A percentile compares a stretch with the other conserved stretches of the same genome.
Conservation (phyloP, 805 yeast species). For the Helenozyma rhizophorensis region DNA sequence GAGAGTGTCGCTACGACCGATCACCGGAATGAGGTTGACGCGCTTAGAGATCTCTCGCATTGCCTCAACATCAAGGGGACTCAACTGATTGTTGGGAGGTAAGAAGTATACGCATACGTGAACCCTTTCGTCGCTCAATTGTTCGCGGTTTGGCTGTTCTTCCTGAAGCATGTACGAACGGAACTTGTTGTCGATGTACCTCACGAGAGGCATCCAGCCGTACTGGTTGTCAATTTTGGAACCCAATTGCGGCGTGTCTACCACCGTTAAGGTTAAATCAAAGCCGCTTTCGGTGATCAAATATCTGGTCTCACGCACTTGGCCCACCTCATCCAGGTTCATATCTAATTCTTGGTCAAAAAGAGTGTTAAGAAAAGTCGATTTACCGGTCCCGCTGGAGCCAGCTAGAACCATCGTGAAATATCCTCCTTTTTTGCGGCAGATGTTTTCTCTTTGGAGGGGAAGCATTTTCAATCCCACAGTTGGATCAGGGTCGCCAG, state of each 20-base stretch:
- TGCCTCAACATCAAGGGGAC: conserved; percentile 65
- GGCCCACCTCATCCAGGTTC: conserved; percentile 7
- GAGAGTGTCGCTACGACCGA: conserved; percentile 76
- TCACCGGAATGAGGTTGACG: conserved; percentile 77
- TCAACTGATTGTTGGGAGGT: conserved; percentile 52
- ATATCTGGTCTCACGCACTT: conserved; percentile 24
- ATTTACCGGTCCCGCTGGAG: conserved; percentile 21
- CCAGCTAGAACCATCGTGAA: conserved; percentile 40
- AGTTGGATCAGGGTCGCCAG: no score
- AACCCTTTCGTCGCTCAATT: conserved; percentile 57
- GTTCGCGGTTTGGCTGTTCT: conserved; percentile 36
- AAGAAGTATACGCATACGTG: conserved; percentile 86
- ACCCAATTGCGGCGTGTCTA: conserved; percentile 78
- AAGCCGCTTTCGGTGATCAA: conserved; percentile 59
- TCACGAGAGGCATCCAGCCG: conserved; percentile 44
- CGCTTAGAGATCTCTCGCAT: conserved; percentile 67
- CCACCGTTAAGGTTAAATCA: conserved; percentile 53
- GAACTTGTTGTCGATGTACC: conserved; percentile 78
- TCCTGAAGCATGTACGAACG: conserved; percentile 64
- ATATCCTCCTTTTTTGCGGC: conserved; percentile 25
- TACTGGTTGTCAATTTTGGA: conserved; percentile 52
- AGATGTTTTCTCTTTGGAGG: conserved; percentile 21
- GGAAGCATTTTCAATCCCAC: conserved; percentile 28
- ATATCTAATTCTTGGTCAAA: conserved; percentile 16
- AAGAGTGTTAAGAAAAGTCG: conserved; percentile 23